Base-by-base conservation (phyloP, 305 asterid genomes). In the Fraxinus nigra region DNA sequence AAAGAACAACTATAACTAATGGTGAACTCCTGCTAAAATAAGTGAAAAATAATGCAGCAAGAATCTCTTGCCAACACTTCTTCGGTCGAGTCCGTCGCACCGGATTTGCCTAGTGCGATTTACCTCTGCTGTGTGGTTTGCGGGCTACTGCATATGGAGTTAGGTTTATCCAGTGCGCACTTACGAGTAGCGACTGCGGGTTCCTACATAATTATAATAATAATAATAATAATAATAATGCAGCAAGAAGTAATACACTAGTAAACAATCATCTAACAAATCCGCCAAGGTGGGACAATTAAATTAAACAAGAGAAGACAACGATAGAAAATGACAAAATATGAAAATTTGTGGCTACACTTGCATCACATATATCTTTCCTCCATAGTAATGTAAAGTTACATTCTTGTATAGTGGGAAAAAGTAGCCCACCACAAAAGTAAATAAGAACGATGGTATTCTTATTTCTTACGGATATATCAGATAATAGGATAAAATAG, bases 321-420 rank as follows among this genome's bases (percentile, higher is more conserved):
- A 69, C 16, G 76, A 72, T 56, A 75, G 83, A 83, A 81, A 79
- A 81, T 73, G 87, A 83, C 73, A 26, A 65, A 59, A 26, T 20
- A 65, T 24, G 38, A 67, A 67, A 34, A 30, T 81, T 85, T 81
- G 83, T 43, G 73, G 78, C 34, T 78, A 22, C 54, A n/a, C 20
- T 32, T 67, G 9, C 38, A 11, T 22, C 77, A 69, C 56, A 40
- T 59, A 30, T 54, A 43, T 79, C 67, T 72, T 77, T 79, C 69
- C 54, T 80, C 56, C 51, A 67, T 38, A 33, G 5, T 70, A 76
- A 72, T 81, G 84, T 76, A 37, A 61, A 34, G 81, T 84, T 69
- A 54, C 82, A 84, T 28, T 79, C 86, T 79, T 65, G 35, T n/a
- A 82, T 54, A 82, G 89, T 86, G 33, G 54, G 4, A 11, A 70